Percentiles rank a stretch among this genome's conserved stretches.
Evolutionary conservation across 1,284 basidiomycete genomes (phyloP).

Genomic region (Puccinia triticina): DNA sequence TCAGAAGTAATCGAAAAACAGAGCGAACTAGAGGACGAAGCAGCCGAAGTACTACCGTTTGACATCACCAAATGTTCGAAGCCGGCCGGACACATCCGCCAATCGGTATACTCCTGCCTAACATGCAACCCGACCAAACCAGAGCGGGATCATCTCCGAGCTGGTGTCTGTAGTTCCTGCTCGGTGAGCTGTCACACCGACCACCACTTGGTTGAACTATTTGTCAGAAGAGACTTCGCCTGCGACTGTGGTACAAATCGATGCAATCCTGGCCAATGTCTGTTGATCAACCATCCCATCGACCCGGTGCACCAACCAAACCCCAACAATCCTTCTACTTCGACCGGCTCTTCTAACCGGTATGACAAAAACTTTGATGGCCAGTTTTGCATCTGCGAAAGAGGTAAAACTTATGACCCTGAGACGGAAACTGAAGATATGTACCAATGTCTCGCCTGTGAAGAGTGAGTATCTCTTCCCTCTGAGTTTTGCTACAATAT

Average conservation of each 20-base stretch:
- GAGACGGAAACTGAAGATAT: slow-evolving; percentile 50
- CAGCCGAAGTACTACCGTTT: slow-evolving; percentile 45
- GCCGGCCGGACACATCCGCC: slow-evolving; percentile 33
- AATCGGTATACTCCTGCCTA: slow-evolving; percentile 47
- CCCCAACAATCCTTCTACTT: not conserved
- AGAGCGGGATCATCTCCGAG: not conserved
- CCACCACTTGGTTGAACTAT: slow-evolving; percentile 49
- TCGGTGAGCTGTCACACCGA: slow-evolving; percentile 46
- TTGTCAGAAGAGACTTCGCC: slow-evolving; percentile 43
- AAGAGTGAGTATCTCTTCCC: slow-evolving; percentile 28
- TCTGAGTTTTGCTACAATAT: not conserved
- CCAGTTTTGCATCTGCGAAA: slow-evolving; percentile 48
- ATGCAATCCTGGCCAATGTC: slow-evolving; percentile 26
- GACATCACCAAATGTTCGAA: slow-evolving; percentile 35
- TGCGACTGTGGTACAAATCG: slow-evolving; percentile 46
- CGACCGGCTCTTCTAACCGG: slow-evolving; percentile 4
- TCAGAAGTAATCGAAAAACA: slow-evolving; percentile 35
- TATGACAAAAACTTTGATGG: slow-evolving; percentile 51
- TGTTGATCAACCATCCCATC: not conserved
- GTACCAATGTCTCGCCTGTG: slow-evolving; percentile 51
- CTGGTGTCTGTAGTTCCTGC: slow-evolving; percentile 43
- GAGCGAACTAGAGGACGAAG: slow-evolving; percentile 27
- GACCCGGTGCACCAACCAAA: not conserved
- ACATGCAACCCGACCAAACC: slow-evolving; percentile 39
- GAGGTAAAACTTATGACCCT: slow-evolving; percentile 43